Percentiles rank a stretch among this genome's conserved stretches.
Conservation (phyloP, 495 filamentous ascomycete species). For the Lichenothelia convexa region DNA sequence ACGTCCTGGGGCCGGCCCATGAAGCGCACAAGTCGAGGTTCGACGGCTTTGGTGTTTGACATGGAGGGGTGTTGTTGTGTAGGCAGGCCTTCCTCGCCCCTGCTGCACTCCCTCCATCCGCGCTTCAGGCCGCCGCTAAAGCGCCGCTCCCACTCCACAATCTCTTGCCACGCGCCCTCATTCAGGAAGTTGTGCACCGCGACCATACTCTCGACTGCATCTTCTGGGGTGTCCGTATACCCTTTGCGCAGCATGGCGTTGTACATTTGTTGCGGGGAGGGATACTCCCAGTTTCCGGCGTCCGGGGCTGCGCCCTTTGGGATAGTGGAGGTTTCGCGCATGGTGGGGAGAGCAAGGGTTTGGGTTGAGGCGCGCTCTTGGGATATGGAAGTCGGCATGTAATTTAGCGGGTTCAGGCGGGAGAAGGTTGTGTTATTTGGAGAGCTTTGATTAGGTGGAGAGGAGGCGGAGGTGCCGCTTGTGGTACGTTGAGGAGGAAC, state of each 20-base stretch:
- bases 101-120: slow-evolving; percentile 58
- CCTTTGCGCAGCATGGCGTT: slow-evolving; percentile 93
- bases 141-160: slow-evolving; percentile 74
- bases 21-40: slow-evolving; percentile 65
- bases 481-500: slow-evolving; percentile 24
- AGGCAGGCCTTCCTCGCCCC: slow-evolving; percentile 40
- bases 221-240: slow-evolving; percentile 79
- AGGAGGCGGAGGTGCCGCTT: slow-evolving; percentile 31
- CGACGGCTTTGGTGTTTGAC: too few relatives aligned
- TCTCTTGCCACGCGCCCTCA: slow-evolving; percentile 90
- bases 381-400: slow-evolving; percentile 78
- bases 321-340: slow-evolving; percentile 69
- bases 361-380: slow-evolving; percentile 59
- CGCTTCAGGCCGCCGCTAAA: slow-evolving; percentile 51
- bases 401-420: slow-evolving; percentile 82
- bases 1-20: slow-evolving; percentile 73
- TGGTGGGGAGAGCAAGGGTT: slow-evolving; percentile 49
- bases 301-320: slow-evolving; percentile 59
- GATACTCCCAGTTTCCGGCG: slow-evolving; percentile 85
- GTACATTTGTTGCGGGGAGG: slow-evolving; percentile 97
- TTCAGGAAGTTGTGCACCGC: slow-evolving; percentile 95
- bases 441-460: slow-evolving; percentile 17
- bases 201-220: slow-evolving; percentile 93
- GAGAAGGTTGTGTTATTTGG: slow-evolving; percentile 33
- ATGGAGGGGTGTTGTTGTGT: too few relatives aligned